Percentiles rank a stretch among this genome's conserved stretches.
These are phyloP conservation scores for Melaleuca quinquenervia DNA, from an alignment of 345 rosid genomes.

Conservation along the genomic window DNA sequence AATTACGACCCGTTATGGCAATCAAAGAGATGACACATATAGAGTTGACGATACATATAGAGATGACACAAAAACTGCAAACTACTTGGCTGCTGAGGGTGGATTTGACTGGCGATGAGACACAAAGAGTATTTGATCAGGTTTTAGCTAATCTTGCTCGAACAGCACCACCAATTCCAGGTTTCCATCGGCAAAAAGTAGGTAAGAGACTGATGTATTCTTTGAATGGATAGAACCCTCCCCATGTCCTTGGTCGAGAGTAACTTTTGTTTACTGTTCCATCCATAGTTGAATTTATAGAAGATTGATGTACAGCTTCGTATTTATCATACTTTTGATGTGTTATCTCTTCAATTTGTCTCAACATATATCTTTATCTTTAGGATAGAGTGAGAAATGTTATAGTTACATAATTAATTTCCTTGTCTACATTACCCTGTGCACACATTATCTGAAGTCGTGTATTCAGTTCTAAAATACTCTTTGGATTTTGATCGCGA, in stretches of 20 bases:
- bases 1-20: no score
- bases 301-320: not conserved
- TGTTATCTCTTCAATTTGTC: not conserved
- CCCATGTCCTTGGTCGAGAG: not conserved
- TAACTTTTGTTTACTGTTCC: not conserved
- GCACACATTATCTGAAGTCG: not conserved
- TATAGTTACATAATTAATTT: not conserved
- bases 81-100: constrained; percentile 37
- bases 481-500: no score
- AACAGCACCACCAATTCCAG: constrained; percentile 54
- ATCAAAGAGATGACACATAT: no score
- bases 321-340: not conserved
- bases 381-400: not conserved
- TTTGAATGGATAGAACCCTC: not conserved
- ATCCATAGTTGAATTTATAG: not conserved
- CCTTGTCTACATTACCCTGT: constrained; percentile 3
- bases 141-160: constrained; percentile 41
- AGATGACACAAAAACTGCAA: not conserved
- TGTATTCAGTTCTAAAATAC: constrained; percentile 2
- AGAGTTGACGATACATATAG: no score
- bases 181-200: constrained; percentile 54
- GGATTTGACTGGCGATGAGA: constrained; percentile 40
- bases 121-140: constrained; percentile 33
- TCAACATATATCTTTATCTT: not conserved
- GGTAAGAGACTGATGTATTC: constrained; percentile 17